These are phyloP conservation scores for Pythium guiyangense DNA, from an alignment of 352 stramenopile genomes.

Conservation along the genomic window DNA sequence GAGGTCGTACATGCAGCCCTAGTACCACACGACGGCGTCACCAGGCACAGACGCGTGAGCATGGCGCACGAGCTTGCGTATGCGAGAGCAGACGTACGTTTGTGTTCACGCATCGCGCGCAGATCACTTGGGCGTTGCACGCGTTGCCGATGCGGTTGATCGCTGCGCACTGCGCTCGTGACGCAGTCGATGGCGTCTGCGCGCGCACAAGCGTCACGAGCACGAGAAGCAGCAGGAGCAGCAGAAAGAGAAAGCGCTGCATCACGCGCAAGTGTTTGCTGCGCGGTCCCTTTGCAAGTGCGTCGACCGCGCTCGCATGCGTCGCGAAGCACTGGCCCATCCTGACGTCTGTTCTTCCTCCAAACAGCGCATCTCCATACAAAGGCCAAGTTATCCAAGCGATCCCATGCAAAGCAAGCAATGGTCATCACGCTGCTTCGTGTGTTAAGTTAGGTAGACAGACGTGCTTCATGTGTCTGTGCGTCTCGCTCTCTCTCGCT, in stretches of 20 bases:
- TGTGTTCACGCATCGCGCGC: constrained; percentile 27
- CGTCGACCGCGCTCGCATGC: no score
- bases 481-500: no score
- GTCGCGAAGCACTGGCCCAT: no score
- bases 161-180: constrained; percentile 18
- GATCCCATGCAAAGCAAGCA: no score
- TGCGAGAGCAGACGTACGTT: constrained; percentile 20
- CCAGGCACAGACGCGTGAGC: no score
- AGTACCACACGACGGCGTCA: not conserved
- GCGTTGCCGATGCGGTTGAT: constrained; percentile 26
- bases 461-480: no score
- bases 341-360: no score
- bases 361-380: no score
- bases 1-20: constrained; percentile 40
- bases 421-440: no score
- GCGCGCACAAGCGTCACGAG: not conserved
- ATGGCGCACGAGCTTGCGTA: not conserved
- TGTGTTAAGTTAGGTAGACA: no score
- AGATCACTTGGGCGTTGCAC: constrained; percentile 42
- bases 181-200: not conserved
- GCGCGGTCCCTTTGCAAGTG: no score
- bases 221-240: not conserved
- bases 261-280: not conserved
- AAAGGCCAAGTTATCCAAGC: no score
- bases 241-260: not conserved